These are phyloP conservation scores for Rhytidiadelphus loreus DNA, from an alignment of 225 moss, liverwort and hornwort species.

Conservation along the genomic window DNA sequence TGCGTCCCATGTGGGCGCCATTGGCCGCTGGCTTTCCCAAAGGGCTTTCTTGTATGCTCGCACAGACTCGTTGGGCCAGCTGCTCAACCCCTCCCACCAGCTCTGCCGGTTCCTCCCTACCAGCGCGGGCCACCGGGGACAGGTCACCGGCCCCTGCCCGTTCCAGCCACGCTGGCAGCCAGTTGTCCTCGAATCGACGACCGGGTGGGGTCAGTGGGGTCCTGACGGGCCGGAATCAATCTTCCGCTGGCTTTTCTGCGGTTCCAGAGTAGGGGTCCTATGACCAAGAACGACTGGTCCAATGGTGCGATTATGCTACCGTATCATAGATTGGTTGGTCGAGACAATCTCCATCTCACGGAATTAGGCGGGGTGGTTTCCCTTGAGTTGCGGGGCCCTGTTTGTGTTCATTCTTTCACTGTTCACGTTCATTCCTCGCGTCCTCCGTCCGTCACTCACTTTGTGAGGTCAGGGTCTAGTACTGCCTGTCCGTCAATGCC, in stretches of 20 bases:
- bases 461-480: background rate
- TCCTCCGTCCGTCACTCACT: no score
- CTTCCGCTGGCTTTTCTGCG: background rate
- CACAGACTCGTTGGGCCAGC: background rate
- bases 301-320: background rate
- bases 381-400: background rate
- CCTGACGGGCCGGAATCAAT: background rate
- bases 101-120: background rate
- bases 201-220: background rate
- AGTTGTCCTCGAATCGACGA: background rate
- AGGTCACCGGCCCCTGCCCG: background rate
- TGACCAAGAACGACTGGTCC: background rate
- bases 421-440: background rate
- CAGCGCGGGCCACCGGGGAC: background rate
- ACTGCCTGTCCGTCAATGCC: background rate
- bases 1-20: conserved; percentile 5
- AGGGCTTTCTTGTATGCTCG: background rate
- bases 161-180: background rate
- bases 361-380: no score
- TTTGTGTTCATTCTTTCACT: background rate
- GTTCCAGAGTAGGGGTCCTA: background rate
- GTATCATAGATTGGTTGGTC: background rate
- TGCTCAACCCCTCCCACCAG: background rate
- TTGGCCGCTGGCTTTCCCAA: conserved; percentile 15
- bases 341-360: background rate